Percentiles rank a stretch among this genome's conserved stretches.
Evolutionary conservation across 1,284 basidiomycete species (phyloP).

Genomic region (Ganoderma resinaceum): DNA sequence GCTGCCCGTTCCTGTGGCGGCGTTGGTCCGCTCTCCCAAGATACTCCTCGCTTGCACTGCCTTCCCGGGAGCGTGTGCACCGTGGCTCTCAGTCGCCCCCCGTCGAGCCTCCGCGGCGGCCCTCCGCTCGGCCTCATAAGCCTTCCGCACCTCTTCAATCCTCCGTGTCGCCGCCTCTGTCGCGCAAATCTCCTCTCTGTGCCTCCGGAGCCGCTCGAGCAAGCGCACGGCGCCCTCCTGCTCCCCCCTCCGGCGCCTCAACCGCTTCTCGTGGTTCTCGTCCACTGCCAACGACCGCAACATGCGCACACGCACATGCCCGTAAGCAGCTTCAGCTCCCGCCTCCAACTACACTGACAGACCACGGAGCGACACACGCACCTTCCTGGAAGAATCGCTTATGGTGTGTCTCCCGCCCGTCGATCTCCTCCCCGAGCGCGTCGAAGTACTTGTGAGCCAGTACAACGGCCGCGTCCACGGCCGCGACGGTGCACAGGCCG

Average conservation of each 20-base stretch:
- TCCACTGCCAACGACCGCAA: neutral
- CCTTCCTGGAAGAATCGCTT: slow-evolving; percentile 6
- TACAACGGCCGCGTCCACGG: neutral
- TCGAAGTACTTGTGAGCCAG: slow-evolving; percentile 1
- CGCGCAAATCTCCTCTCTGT: neutral
- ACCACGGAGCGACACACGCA: neutral
- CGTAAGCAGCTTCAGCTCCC: too few relatives aligned
- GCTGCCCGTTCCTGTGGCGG: neutral
- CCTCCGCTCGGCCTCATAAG: neutral
- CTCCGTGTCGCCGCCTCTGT: neutral
- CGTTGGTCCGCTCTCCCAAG: neutral
- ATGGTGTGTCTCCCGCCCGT: slow-evolving; percentile 11
- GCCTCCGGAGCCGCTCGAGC: neutral
- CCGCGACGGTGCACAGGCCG: neutral
- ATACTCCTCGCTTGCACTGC: neutral
- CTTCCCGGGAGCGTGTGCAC: neutral
- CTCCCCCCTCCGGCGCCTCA: neutral
- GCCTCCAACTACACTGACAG: too few relatives aligned
- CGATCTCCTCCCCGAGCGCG: slow-evolving; percentile 11
- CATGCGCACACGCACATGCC: neutral
- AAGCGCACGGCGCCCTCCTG: neutral
- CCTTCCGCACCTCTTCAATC: neutral
- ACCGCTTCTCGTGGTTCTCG: neutral
- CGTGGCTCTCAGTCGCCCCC: too few relatives aligned
- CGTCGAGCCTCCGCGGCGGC: neutral